Evolutionary conservation across 768 basidiomycete genomes (phyloP), one percentile per base, ranked within the genome.

Genomic region (Mycena rosella): DNA sequence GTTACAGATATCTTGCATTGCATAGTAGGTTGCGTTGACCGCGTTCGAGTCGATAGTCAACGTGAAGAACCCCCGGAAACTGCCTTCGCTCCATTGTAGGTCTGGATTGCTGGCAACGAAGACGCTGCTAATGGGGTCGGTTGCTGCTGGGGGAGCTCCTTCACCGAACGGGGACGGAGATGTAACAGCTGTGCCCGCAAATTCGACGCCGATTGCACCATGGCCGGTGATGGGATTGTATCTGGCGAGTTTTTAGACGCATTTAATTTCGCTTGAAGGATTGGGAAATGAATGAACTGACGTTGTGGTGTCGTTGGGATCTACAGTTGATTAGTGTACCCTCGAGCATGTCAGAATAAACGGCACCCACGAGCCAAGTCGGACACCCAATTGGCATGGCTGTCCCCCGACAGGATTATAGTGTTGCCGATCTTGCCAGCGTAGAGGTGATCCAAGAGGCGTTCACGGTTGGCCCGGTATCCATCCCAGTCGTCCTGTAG

Each of bases 81-180:
- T 87, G 10, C 84, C 87, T 75, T 89, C 88, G 64, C 85, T 86
- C 88, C 86, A 89, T 70, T 89, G 88, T 42, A 89, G 74, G 68
- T 88, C 85, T 1, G 79, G 67, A 76, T 87, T 88, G 26, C 73
- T 74, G 18, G 69, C 75, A 15, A 87, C 82, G 30, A 84, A 74
- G 17, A 65, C 52, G 18, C 71, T 66, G 8, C 85, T 85, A 18
- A 81, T 76, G 11, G 73, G 68, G 64, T 86, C 78, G 20, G 85
- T 83, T 9, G 77, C 76, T 7, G 69, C 76, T 18, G 85, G 83
- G n/a, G n/a, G n/a, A n/a, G n/a, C n/a, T n/a, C n/a, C n/a, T n/a
- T n/a, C n/a, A 11, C 86, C 84, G 69, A 88, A 87, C 8, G 84
- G 67, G 17, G 86, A 86, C 6, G 72, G 72, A 1, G 86, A 87